Evolutionary conservation across 768 basidiomycete species (phyloP).

Genomic region (Lanmaoa rubissima): DNA sequence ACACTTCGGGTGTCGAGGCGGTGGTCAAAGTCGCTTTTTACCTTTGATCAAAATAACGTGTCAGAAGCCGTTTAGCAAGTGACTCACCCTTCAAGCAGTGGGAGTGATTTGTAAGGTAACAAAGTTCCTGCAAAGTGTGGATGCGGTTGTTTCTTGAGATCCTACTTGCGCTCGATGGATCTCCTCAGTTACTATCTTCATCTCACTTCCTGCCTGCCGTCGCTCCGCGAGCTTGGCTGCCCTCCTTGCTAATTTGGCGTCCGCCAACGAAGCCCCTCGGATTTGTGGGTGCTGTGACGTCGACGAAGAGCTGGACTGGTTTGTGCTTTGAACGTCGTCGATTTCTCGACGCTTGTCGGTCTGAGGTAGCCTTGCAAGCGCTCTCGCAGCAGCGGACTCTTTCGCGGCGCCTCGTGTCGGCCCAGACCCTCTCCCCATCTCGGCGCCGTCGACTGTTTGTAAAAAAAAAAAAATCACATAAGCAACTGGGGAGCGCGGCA

Average conservation of each 20-base stretch:
- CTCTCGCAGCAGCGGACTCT: conserved; percentile 6
- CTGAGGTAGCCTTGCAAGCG: conserved; percentile 4
- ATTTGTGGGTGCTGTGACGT: background rate
- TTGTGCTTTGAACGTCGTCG: background rate
- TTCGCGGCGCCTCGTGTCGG: background rate
- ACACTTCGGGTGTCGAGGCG: background rate
- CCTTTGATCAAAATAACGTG: background rate
- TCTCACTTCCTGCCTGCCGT: background rate
- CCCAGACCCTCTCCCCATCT: conserved; percentile 9
- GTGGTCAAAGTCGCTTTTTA: background rate
- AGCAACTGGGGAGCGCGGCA: background rate
- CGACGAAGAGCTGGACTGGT: background rate
- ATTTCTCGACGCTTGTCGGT: no score
- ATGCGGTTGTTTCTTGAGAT: background rate
- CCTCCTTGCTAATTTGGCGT: background rate
- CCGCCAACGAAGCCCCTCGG: background rate
- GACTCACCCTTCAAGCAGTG: no score
- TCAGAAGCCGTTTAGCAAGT: no score
- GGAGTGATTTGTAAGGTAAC: no score
- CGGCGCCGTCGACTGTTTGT: conserved; percentile 7
- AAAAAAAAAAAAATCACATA: background rate
- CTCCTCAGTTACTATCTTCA: background rate
- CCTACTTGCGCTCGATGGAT: background rate
- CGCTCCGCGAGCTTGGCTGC: background rate
- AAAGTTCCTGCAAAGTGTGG: background rate